Evolutionary conservation across 164 flowering plant species (phyloP), one percentile per base, ranked within the genome.

Genomic region (Stephania yunnanensis): DNA sequence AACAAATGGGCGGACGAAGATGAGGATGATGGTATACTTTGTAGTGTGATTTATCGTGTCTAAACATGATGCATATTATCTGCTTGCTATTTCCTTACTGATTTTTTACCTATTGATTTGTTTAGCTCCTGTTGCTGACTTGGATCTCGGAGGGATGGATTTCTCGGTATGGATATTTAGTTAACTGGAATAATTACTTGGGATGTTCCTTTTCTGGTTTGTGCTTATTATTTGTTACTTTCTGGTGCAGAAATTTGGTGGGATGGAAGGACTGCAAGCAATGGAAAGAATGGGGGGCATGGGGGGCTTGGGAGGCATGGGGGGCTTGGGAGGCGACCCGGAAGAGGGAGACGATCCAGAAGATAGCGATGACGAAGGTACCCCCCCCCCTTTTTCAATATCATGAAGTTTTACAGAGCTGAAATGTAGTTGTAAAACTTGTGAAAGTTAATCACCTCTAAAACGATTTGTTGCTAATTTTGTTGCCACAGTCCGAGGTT

Each of bases 1-100:
- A 97, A 93, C 82, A 93, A 92, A 77, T 93, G 97, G 98, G 98
- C 81, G n/a, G 97, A 93, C 87, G 97, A 92, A 79, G 98, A 93
- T 79, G 95, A 92, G 5, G 98, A 87, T 13, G 71, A 31, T 73
- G 90, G 90, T 89, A 70, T 72, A 70, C 31, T 46, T 71, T 74
- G 11, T n/a, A 6, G 31, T 7, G 44, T 7, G 17, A 36, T 36
- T 36, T 36, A 36, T 36, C 17, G 22, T 17, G 36, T 70, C 31
- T 25, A 36, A n/a, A 17, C 42, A 46, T 30, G 4, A 22, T 12
- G 12, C 10, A 10, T 8, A 44, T 20, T 71, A 46, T 19, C 68
- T 71, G 13, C 73, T 25, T n/a, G 30, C 11, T 7, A 46, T 25
- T 30, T 36, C 30, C 29, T 70, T 3, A 11, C 10, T 72, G 25